These are phyloP conservation scores for Aspergillus nomiae DNA, from an alignment of 2,329 filamentous ascomycete species.

Conservation along the genomic window DNA sequence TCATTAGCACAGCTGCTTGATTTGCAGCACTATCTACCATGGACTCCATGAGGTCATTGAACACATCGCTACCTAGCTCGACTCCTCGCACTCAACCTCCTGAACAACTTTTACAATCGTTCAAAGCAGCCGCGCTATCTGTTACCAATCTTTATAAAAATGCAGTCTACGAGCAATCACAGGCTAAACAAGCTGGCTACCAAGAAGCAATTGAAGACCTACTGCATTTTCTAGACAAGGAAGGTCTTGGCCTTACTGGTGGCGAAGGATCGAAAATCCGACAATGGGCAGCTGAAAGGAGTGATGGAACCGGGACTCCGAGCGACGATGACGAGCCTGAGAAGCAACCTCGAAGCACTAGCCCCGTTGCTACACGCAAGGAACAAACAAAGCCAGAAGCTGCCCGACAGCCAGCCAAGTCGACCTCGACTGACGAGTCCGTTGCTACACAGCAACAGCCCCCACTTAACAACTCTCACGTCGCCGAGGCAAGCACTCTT, in stretches of 20 bases:
- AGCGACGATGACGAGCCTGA: conserved; percentile 50
- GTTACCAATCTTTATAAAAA: conserved; percentile 97
- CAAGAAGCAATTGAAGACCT: conserved; percentile 93
- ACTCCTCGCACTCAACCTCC: conserved; percentile 51
- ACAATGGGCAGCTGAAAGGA: conserved; percentile 59
- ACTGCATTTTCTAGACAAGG: conserved; percentile 78
- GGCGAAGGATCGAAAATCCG: conserved; percentile 72
- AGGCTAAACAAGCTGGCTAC: conserved; percentile 78
- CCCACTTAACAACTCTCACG: conserved; percentile 20
- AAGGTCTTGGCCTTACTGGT: conserved; percentile 75
- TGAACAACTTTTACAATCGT: conserved; percentile 74
- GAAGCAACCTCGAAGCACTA: conserved; percentile 40
- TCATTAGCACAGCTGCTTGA: conserved; percentile 12
- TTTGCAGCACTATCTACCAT: conserved; percentile 40
- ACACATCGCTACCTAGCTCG: conserved; percentile 61
- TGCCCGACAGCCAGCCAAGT: conserved; percentile 30
- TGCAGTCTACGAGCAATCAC: conserved; percentile 74
- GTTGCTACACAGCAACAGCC: conserved; percentile 24
- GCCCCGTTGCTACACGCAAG: conserved; percentile 38
- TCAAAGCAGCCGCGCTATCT: conserved; percentile 88
- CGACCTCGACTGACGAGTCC: conserved; percentile 32
- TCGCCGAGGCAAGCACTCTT: conserved; percentile 27
- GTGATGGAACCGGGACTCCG: conserved; percentile 43
- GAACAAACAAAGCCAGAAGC: conserved; percentile 30
- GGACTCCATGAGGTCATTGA: conserved; percentile 67